A percentile compares a stretch with the other conserved stretches of the same genome.
Conservation (phyloP, 2,329 filamentous ascomycete genomes). For the Pseudomassariella vexata region DNA sequence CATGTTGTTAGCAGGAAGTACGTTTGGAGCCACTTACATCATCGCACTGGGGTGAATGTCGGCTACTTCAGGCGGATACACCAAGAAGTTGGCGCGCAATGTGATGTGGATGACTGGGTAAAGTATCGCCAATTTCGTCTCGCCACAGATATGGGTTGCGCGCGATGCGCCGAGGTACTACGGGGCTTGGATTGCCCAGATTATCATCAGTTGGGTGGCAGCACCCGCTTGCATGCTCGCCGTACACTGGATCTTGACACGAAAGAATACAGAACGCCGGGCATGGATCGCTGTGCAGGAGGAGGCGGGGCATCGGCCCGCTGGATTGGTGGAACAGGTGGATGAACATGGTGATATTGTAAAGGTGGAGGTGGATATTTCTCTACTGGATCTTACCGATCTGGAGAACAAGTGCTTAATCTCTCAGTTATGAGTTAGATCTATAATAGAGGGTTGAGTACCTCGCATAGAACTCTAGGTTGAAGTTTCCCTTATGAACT, state of each 20-base stretch:
- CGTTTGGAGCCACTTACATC: conserved; percentile 29
- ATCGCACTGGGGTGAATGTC: conserved; percentile 30
- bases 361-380: conserved; percentile 25
- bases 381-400: conserved; percentile 31
- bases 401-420: conserved; percentile 32
- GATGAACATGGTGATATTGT: conserved; percentile 24
- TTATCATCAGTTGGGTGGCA: conserved; percentile 26
- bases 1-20: conserved; percentile 22
- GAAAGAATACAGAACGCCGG: conserved; percentile 23
- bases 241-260: conserved; percentile 25
- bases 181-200: conserved; percentile 24
- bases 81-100: conserved; percentile 25
- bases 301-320: conserved; percentile 12
- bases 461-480: no score
- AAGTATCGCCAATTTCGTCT: conserved; percentile 20
- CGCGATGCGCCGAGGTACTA: conserved; percentile 24
- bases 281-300: conserved; percentile 20
- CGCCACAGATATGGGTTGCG: conserved; percentile 23
- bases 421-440: no score
- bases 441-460: no score
- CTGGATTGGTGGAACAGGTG: conserved; percentile 21
- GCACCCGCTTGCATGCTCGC: conserved; percentile 27
- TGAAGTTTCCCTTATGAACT: no score
- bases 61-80: conserved; percentile 23
- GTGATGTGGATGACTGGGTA: conserved; percentile 24